Evolutionary conservation across 2,329 filamentous ascomycete genomes (phyloP), one percentile per base, ranked within the genome.

Genomic region (Xylariaceae sp.): DNA sequence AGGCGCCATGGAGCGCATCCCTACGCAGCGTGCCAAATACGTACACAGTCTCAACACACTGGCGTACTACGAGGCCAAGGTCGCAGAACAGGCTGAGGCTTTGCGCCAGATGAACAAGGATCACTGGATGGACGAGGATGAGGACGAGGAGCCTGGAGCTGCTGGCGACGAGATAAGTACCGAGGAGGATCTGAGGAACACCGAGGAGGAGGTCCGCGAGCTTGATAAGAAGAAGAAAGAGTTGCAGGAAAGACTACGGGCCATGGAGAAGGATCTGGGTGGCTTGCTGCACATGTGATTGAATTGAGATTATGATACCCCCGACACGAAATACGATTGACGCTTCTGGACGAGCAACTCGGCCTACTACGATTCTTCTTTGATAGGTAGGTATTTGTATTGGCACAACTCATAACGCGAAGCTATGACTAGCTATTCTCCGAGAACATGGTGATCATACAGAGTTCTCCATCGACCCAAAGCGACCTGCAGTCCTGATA

Each of bases 1-100:
- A 0, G 91, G 90, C 5, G 89, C 89, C 5, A 68, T 79, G 14
- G 89, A 95, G 62, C 81, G 85, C 54, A 95, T 97, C 57, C 75
- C 82, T 0, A 75, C 77, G 38, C 76, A 96, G 62, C 78, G 90
- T 52, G 78, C 80, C 47, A 84, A 89, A 61, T 81, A 92, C 67
- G 76, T 81, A 36, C 78, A 89, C 60, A 79, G 94, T 51, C 77
- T 77, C 31, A 82, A 82, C 42, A 96, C 90, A 18, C 75, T 94
- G 61, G 81, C 80, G 11, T 87, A 89, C 59, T 90, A 96, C 61
- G 91, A 97, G 70, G 77, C 78, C 11, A 84, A 85, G 47, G 89
- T 97, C 1, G 80, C 83, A 7, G 83, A 87, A 62, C 92, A 96
- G 71, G 77, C 82, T 11, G 79, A 82, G 51, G 82, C 90, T 60